These are phyloP conservation scores for Cyberlindnera amylophila DNA, from an alignment of 805 yeast genomes.

Conservation along the genomic window DNA sequence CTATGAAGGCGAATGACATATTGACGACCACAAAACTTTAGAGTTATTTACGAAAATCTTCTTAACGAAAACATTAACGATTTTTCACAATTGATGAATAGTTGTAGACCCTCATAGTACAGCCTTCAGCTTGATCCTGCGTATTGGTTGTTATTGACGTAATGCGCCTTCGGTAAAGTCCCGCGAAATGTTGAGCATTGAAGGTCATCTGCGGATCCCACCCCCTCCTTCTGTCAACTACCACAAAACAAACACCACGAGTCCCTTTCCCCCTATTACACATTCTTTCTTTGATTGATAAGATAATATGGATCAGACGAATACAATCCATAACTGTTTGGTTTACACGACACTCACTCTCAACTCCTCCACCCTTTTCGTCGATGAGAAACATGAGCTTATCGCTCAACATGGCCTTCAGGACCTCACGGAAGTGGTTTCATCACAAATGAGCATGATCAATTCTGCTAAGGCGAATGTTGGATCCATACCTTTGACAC, in stretches of 20 bases:
- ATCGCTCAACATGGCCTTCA: conserved; percentile 36
- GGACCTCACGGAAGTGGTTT: conserved; percentile 50
- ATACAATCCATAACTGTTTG: conserved; percentile 20
- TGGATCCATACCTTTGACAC: conserved; percentile 23
- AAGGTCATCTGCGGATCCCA: background rate
- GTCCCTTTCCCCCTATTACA: too few species aligned
- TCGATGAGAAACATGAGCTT: conserved; percentile 48
- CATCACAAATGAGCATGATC: conserved; percentile 51
- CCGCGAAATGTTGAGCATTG: background rate
- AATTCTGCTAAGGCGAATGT: conserved; percentile 40
- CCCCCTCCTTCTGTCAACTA: background rate
- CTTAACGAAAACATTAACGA: too few species aligned
- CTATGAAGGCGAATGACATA: too few species aligned
- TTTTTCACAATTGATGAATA: too few species aligned
- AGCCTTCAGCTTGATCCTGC: too few species aligned
- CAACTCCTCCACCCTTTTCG: conserved; percentile 57
- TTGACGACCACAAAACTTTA: background rate
- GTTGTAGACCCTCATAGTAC: too few species aligned
- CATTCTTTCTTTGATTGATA: too few species aligned
- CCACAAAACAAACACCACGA: too few species aligned
- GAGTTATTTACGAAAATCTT: background rate
- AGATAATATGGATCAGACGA: conserved; percentile 1
- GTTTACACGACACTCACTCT: conserved; percentile 45
- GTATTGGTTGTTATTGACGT: too few species aligned
- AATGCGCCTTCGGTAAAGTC: too few species aligned